Conservation (phyloP, 1,284 basidiomycete species). For the Fistulina hepatica region DNA sequence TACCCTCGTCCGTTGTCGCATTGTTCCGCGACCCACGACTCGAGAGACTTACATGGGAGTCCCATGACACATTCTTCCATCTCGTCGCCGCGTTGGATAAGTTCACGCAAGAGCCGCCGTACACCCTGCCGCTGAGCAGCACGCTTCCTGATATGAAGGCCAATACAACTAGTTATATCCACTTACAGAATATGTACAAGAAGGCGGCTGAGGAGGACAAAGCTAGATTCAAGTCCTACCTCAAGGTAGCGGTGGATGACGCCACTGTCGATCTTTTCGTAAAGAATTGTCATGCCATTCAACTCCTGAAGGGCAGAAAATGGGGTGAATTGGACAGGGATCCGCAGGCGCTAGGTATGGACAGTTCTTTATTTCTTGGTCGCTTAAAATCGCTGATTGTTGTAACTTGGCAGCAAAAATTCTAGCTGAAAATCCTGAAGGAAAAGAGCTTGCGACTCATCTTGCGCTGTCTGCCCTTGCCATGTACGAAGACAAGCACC, state of each 20-base stretch:
- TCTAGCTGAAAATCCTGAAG: neutral
- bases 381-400: neutral
- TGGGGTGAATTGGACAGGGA: constrained; percentile 52
- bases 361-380: neutral
- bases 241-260: constrained; percentile 34
- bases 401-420: neutral
- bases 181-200: constrained; percentile 72
- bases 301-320: constrained; percentile 62
- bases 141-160: constrained; percentile 96
- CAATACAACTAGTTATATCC: constrained; percentile 73
- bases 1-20: constrained; percentile 55
- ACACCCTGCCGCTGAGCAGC: constrained; percentile 40
- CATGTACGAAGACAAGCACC: constrained; percentile 21
- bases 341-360: constrained; percentile 36
- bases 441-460: constrained; percentile 48
- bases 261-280: constrained; percentile 74
- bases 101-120: constrained; percentile 39
- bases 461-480: constrained; percentile 55
- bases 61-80: constrained; percentile 68
- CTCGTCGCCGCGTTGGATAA: constrained; percentile 70
- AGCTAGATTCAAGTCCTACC: constrained; percentile 35
- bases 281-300: constrained; percentile 81
- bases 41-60: no score
- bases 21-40: constrained; percentile 63
- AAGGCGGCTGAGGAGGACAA: constrained; percentile 63